phyloP scores from a whole-genome alignment of 2,329 filamentous ascomycete genomes.

The Zarea fungicola region DNA sequence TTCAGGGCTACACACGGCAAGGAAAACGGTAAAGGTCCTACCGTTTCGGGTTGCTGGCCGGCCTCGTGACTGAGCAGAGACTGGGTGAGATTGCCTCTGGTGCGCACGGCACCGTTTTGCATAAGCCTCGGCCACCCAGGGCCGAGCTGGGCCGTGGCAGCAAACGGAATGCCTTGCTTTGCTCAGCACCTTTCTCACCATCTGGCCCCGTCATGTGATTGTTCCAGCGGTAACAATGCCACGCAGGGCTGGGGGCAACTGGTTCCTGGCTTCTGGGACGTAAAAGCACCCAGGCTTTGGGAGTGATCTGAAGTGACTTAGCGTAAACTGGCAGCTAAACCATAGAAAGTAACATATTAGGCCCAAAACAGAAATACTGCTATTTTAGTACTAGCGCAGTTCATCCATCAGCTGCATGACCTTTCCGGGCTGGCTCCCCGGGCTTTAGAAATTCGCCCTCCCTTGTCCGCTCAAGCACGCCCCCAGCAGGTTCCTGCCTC shows the following conservation, averaged over 20 bases:
- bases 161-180: conserved; percentile 9
- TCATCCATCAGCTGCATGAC: not conserved
- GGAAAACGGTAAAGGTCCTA: conserved; percentile 2
- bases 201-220: conserved; percentile 11
- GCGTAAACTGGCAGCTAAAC: not conserved
- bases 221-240: conserved; percentile 15
- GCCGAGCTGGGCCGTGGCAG: not conserved
- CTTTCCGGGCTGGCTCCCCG: conserved; percentile 9
- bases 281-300: not conserved
- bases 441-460: not conserved
- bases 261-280: conserved; percentile 2
- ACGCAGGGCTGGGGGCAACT: conserved; percentile 13
- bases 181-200: too few species aligned
- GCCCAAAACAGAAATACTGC: conserved; percentile 5
- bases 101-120: conserved; percentile 4
- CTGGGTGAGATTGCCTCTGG: not conserved
- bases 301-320: not conserved
- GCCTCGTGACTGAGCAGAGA: conserved; percentile 2
- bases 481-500: not conserved
- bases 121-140: conserved; percentile 2
- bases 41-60: conserved; percentile 2
- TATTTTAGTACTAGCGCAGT: not conserved
- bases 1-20: not conserved
- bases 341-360: not conserved
- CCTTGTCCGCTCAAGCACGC: not conserved